A percentile compares a stretch with the other conserved stretches of the same genome.
Conservation (phyloP, 164 flowering plant species). For the Sextonia rubra region DNA sequence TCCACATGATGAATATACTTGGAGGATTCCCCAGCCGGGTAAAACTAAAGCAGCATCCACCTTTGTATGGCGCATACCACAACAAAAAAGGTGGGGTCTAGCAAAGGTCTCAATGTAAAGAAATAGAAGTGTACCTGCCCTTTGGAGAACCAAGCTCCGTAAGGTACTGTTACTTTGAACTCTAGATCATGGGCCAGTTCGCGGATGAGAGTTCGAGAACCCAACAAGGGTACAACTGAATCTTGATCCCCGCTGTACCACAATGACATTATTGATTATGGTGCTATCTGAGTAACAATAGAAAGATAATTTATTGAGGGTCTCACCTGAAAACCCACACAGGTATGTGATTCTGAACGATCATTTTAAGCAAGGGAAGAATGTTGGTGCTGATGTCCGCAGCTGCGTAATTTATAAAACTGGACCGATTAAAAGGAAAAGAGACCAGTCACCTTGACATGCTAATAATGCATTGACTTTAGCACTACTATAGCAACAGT, state of each 20-base stretch:
- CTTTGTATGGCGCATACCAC: too few species aligned
- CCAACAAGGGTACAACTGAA: slow-evolving; percentile 83
- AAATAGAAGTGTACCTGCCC: slow-evolving; percentile 51
- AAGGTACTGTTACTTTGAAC: slow-evolving; percentile 73
- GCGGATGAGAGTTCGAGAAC: slow-evolving; percentile 78
- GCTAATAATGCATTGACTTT: too few species aligned
- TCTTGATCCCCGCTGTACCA: slow-evolving; percentile 90
- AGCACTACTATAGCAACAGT: neutral
- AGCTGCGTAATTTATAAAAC: slow-evolving; percentile 44
- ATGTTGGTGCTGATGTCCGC: slow-evolving; percentile 67
- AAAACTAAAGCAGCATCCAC: too few species aligned
- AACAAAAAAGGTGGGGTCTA: neutral
- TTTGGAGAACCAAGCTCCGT: slow-evolving; percentile 90
- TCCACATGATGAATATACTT: too few species aligned
- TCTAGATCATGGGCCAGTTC: slow-evolving; percentile 76
- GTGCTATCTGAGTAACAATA: neutral
- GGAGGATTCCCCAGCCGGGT: too few species aligned
- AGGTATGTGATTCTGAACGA: slow-evolving; percentile 48
- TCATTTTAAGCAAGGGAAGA: slow-evolving; percentile 70
- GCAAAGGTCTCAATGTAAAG: neutral
- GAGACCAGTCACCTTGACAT: neutral
- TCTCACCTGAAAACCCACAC: slow-evolving; percentile 89
- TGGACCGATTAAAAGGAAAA: neutral
- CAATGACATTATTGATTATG: slow-evolving; percentile 1
- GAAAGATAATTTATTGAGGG: neutral